Evolutionary conservation across 1,139 yeast species (phyloP).

Genomic region (Sugiyamaella novakii): DNA sequence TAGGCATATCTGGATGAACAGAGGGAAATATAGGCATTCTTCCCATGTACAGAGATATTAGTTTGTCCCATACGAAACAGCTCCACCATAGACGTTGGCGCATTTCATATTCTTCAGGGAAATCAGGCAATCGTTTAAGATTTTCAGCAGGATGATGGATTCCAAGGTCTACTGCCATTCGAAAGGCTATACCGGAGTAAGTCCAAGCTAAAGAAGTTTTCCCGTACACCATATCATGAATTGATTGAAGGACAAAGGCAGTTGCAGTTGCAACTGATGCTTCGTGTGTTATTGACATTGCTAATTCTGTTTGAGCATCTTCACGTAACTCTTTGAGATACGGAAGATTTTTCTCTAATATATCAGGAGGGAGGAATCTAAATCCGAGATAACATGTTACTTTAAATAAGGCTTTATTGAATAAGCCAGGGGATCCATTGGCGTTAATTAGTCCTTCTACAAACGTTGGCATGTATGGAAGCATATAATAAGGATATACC

Average conservation of each 20-base stretch:
- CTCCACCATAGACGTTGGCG: slow-evolving; percentile 23
- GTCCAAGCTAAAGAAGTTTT: slow-evolving; percentile 20
- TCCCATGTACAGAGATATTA: slow-evolving; percentile 22
- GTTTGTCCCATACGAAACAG: slow-evolving; percentile 23
- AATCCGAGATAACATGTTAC: slow-evolving; percentile 21
- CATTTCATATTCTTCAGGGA: slow-evolving; percentile 18
- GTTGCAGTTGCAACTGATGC: slow-evolving; percentile 21
- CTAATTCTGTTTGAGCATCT: slow-evolving; percentile 15
- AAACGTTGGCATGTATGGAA: slow-evolving; percentile 18
- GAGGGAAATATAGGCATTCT: slow-evolving; percentile 22
- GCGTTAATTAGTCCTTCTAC: slow-evolving; percentile 17
- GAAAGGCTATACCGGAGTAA: slow-evolving; percentile 21
- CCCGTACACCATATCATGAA: slow-evolving; percentile 20
- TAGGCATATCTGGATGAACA: slow-evolving; percentile 20
- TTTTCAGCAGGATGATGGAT: slow-evolving; percentile 18
- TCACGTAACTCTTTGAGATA: slow-evolving; percentile 16
- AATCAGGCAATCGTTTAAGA: slow-evolving; percentile 15
- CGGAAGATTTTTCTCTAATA: slow-evolving; percentile 15
- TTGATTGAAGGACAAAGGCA: slow-evolving; percentile 20
- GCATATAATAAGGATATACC: slow-evolving; percentile 19
- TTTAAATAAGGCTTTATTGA: slow-evolving; percentile 17
- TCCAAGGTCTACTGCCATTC: slow-evolving; percentile 21
- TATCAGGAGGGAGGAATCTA: slow-evolving; percentile 14
- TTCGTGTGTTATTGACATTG: slow-evolving; percentile 17
- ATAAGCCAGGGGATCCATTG: slow-evolving; percentile 14